phyloP scores from a whole-genome alignment of 129 eudicot genomes.

The Pittosporum tobira region DNA sequence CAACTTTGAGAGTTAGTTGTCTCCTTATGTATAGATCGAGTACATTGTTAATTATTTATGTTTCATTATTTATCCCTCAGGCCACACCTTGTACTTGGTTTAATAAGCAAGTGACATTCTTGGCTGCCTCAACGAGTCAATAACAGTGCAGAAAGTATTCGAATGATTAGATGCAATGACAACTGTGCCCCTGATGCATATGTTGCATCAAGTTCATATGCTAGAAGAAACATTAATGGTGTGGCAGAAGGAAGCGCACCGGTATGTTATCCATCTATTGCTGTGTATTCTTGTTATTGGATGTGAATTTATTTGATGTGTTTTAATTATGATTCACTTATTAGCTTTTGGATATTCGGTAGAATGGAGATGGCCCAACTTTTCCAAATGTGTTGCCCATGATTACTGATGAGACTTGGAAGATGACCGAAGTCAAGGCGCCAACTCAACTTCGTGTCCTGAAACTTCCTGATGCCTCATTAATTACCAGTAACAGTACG shows the following conservation, averaged over 20 bases:
- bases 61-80: too few species aligned
- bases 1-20: too few species aligned
- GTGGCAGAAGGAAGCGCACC: constrained; percentile 28
- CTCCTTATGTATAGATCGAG: too few species aligned
- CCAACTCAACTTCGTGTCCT: constrained; percentile 52
- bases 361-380: constrained; percentile 46
- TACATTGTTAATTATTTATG: too few species aligned
- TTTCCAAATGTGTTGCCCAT: constrained; percentile 30
- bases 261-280: background rate
- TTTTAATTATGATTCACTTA: constrained; percentile 8
- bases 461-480: constrained; percentile 50
- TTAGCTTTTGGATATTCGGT: constrained; percentile 7
- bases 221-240: constrained; percentile 31
- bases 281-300: background rate
- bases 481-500: constrained; percentile 46
- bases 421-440: constrained; percentile 41
- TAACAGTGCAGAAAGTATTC: constrained; percentile 47
- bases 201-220: constrained; percentile 27
- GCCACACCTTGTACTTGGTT: too few species aligned
- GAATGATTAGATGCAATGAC: constrained; percentile 30
- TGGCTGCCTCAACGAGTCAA: too few species aligned
- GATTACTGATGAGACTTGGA: constrained; percentile 36
- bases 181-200: constrained; percentile 19
- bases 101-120: too few species aligned
- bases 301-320: background rate